phyloP scores from a whole-genome alignment of 208 protist species.

The Leishmania gerbilli region DNA sequence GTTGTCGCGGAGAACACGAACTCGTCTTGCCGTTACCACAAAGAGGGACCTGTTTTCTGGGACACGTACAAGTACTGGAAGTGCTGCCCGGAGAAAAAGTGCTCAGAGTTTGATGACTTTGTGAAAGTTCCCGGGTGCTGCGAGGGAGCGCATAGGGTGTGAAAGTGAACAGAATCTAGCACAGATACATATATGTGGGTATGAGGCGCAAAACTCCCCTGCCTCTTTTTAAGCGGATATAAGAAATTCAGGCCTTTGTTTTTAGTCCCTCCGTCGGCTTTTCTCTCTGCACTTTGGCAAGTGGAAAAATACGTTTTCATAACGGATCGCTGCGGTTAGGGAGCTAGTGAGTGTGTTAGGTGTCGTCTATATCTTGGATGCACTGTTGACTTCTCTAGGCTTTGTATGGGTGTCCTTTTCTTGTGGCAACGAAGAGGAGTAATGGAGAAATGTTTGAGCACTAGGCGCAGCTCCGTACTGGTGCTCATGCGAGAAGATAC shows the following conservation, averaged over 20 bases:
- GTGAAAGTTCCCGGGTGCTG: constrained; percentile 82
- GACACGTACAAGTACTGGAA: constrained; percentile 92
- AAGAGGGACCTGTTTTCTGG: constrained; percentile 81
- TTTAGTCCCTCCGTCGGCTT: not conserved
- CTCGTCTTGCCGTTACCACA: constrained; percentile 69
- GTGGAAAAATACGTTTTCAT: not conserved
- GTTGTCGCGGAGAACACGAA: constrained; percentile 73
- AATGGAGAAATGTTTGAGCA: no score
- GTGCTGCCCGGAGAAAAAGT: constrained; percentile 85
- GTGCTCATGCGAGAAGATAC: not conserved
- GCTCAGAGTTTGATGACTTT: constrained; percentile 88
- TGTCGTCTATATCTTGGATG: not conserved
- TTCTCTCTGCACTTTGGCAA: not conserved
- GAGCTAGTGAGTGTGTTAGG: not conserved
- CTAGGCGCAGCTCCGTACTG: not conserved
- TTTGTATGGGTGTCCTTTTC: not conserved
- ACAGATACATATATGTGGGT: not conserved
- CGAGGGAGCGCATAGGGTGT: constrained; percentile 67
- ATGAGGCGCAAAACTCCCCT: not conserved
- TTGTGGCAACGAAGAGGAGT: no score
- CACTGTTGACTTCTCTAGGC: not conserved
- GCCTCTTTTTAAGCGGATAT: no score
- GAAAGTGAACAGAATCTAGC: not conserved
- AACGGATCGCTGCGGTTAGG: not conserved
- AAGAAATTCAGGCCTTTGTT: not conserved